Evolutionary conservation across 2,329 filamentous ascomycete genomes (phyloP), one percentile per base, ranked within the genome.

Genomic region (Aspergillus puulaauensis): DNA sequence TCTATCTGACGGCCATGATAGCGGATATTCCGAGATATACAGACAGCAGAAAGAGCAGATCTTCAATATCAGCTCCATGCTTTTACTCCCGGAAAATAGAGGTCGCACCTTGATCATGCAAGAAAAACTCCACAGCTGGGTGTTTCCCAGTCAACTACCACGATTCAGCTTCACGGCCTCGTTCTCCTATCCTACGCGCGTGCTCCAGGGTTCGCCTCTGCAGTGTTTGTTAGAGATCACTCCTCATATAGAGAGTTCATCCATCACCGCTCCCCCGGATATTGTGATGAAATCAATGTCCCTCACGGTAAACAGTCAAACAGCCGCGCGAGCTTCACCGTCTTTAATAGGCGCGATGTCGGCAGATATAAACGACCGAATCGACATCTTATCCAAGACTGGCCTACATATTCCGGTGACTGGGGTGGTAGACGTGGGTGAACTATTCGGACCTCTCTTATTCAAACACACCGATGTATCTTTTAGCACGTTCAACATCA

Each of bases 101-200:
- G 59, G 61, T 2, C 55, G 57, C n/a, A 55, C 23, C 8, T 17
- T 61, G 11, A 52, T 27, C 1, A 9, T 57, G 2, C 51, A 52
- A 14, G 61, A 63, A 17, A 64, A 55, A 37, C 37, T 63, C 2
- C 54, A 54, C 21, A 57, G 59, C 2, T 58, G 57, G 62, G 39
- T 61, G n/a, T 56, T 52, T 19, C 50, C 61, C 1, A 35, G 45
- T 15, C 62, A 57, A n/a, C 39, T 62, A 7, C 58, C 62, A n/a
- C 46, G 49, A 9, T 63, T 63, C 46, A 58, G 56, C 40, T 63
- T 64, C 27, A 53, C 46, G 4, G 59, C 54, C 1, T 44, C 46
- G 1, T 58, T 64, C 11, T 17, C 23, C 12, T 64, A 63, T 46
- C 53, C 59, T 6, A 58, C 45, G 0, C 27, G 53, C 1, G 47